Conservation (phyloP, 2,329 filamentous ascomycete genomes). For the Acrodontium crateriforme region DNA sequence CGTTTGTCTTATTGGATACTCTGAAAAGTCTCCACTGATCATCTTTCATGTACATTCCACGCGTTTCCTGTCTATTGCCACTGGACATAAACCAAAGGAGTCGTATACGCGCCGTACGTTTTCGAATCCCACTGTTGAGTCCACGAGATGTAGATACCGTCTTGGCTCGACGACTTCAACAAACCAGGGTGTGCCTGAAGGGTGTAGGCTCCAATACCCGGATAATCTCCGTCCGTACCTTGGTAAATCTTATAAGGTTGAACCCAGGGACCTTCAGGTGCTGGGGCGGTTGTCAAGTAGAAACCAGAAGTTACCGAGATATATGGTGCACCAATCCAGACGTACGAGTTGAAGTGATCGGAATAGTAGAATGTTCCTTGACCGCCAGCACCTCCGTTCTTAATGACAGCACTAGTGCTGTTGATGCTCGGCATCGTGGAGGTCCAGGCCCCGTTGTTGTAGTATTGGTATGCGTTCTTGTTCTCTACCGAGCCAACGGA, state of each 20-base stretch:
- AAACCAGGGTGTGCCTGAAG: conserved; percentile 13
- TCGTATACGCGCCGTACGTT: conserved; percentile 1
- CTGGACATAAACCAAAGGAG: conserved; percentile 1
- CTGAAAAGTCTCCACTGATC: too few relatives aligned
- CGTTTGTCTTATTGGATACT: too few relatives aligned
- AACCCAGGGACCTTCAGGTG: conserved; percentile 20
- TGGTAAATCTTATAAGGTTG: conserved; percentile 9
- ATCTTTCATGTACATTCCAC: too few relatives aligned
- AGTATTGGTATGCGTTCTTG: conserved; percentile 11
- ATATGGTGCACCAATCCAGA: conserved; percentile 18
- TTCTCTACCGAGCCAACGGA: conserved; percentile 8
- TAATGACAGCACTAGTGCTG: conserved; percentile 6
- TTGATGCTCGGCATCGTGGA: conserved; percentile 6
- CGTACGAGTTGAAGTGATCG: conserved; percentile 14
- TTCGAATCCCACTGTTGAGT: conserved; percentile 1
- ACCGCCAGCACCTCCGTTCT: conserved; percentile 17
- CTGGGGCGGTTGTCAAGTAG: conserved; percentile 16
- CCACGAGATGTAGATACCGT: conserved; percentile 2
- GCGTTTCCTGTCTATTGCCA: neutral
- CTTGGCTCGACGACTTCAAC: conserved; percentile 1
- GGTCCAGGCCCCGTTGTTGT: conserved; percentile 8
- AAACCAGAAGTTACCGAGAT: conserved; percentile 11
- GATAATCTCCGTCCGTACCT: conserved; percentile 9
- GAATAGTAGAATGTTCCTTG: conserved; percentile 21
- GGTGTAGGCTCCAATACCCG: conserved; percentile 6